Percentiles rank a stretch among this genome's conserved stretches.
phyloP scores from a whole-genome alignment of 2,329 filamentous ascomycete species.

The Moelleriella libera region DNA sequence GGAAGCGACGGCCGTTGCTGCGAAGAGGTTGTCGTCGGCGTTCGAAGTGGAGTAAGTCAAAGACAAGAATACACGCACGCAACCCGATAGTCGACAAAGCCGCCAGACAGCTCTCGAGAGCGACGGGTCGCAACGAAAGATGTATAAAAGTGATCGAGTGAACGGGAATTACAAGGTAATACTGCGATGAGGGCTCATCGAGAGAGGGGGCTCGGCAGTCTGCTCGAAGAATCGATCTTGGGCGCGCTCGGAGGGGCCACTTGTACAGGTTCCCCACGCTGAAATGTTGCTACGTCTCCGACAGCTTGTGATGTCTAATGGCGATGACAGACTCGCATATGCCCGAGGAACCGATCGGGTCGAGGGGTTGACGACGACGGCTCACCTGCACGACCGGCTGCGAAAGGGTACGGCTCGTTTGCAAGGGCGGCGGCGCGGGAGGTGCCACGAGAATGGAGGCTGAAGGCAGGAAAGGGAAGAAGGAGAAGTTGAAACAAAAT shows the following conservation, averaged over 20 bases:
- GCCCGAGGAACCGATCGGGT: not conserved
- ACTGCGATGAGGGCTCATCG: conserved; percentile 2
- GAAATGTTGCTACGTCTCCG: not conserved
- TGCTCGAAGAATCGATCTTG: not conserved
- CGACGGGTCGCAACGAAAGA: not conserved
- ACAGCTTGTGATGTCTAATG: not conserved
- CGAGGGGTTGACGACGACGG: not conserved
- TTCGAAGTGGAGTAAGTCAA: not conserved
- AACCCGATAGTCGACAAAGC: not conserved
- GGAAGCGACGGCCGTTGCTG: not conserved
- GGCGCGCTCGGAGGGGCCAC: not conserved
- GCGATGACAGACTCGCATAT: not conserved
- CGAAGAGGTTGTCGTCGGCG: not conserved
- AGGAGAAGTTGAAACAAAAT: conserved; percentile 12
- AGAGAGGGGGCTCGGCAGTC: not conserved
- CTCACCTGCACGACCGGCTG: too few species aligned
- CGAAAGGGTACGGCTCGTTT: too few species aligned
- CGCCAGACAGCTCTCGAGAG: not conserved
- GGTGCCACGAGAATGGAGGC: conserved; percentile 4
- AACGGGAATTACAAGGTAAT: not conserved
- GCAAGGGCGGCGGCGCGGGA: conserved; percentile 1
- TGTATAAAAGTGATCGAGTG: not conserved
- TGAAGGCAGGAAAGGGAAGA: conserved; percentile 11
- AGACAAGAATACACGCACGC: not conserved
- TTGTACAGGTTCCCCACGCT: not conserved